Evolutionary conservation across 202 grass and related monocot genomes (phyloP).

Genomic region (Hordeum pubiflorum): DNA sequence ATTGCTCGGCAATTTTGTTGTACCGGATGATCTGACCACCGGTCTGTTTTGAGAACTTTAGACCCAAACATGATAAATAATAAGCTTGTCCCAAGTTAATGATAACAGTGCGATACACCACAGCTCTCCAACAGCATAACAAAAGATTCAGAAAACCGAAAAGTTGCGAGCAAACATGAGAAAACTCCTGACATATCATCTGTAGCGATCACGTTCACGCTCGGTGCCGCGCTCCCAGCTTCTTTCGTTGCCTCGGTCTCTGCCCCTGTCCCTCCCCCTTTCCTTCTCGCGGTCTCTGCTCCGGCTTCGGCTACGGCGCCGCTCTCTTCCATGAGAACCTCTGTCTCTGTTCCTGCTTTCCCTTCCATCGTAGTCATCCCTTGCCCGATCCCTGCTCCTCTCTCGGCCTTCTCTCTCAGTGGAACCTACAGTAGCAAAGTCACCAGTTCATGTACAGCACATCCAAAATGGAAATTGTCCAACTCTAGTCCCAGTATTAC

Average conservation of each 20-base stretch:
- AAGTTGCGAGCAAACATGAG: neutral
- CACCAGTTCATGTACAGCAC: neutral
- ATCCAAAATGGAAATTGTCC: neutral
- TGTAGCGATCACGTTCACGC: conserved; percentile 37
- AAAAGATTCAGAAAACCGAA: neutral
- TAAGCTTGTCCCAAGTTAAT: neutral
- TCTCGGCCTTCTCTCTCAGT: conserved; percentile 22
- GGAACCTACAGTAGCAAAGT: conserved; percentile 22
- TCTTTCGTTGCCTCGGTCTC: conserved; percentile 36
- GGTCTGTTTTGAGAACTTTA: neutral
- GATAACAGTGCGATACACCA: neutral
- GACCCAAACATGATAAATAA: neutral
- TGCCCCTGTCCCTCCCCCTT: conserved; percentile 37
- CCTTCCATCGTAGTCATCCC: conserved; percentile 26
- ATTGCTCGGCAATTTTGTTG: neutral
- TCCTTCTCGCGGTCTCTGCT: conserved; percentile 27
- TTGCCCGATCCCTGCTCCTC: conserved; percentile 33
- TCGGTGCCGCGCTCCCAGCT: conserved; percentile 33
- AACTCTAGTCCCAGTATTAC: neutral
- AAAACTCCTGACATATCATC: conserved; percentile 15
- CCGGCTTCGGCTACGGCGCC: conserved; percentile 39
- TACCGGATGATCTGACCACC: neutral
- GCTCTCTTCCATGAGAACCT: conserved; percentile 37
- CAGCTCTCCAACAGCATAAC: neutral
- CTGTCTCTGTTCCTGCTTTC: conserved; percentile 44